A percentile compares a stretch with the other conserved stretches of the same genome.
phyloP scores from a whole-genome alignment of 305 asterid species.

The Nicotiana rustica region DNA sequence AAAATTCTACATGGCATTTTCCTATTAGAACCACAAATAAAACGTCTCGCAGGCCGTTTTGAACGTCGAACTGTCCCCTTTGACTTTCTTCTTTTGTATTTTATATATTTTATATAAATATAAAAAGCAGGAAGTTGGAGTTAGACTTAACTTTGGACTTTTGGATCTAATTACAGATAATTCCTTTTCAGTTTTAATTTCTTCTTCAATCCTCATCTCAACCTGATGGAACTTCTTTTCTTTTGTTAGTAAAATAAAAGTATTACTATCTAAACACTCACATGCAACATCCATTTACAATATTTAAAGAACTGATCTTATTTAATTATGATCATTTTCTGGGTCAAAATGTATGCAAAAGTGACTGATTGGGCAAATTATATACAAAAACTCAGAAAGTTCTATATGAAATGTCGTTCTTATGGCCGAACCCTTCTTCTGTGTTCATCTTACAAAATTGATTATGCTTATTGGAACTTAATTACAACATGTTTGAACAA shows the following conservation, averaged over 20 bases:
- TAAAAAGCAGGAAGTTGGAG: not conserved
- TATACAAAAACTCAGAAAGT: too few relatives aligned
- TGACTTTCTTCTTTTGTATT: slow-evolving; percentile 23
- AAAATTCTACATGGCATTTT: not conserved
- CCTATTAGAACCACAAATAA: not conserved
- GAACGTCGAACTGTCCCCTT: slow-evolving; percentile 41
- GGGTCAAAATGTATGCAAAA: not conserved
- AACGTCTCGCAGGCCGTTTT: slow-evolving; percentile 37
- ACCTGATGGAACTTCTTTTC: not conserved
- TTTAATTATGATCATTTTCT: too few relatives aligned
- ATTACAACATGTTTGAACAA: too few relatives aligned
- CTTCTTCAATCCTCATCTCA: not conserved
- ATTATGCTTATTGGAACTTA: too few relatives aligned
- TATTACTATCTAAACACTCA: too few relatives aligned
- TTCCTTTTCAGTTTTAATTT: not conserved
- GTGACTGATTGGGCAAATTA: not conserved
- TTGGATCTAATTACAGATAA: not conserved
- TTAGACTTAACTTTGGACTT: not conserved
- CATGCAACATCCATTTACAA: not conserved
- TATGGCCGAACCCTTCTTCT: too few relatives aligned
- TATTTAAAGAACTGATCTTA: not conserved
- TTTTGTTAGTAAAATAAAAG: not conserved
- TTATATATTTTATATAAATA: too few relatives aligned
- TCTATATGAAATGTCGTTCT: too few relatives aligned
- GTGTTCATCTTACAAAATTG: too few relatives aligned